phyloP scores from a whole-genome alignment of 441 rosid genomes.

The Arabidopsis hybrid region DNA sequence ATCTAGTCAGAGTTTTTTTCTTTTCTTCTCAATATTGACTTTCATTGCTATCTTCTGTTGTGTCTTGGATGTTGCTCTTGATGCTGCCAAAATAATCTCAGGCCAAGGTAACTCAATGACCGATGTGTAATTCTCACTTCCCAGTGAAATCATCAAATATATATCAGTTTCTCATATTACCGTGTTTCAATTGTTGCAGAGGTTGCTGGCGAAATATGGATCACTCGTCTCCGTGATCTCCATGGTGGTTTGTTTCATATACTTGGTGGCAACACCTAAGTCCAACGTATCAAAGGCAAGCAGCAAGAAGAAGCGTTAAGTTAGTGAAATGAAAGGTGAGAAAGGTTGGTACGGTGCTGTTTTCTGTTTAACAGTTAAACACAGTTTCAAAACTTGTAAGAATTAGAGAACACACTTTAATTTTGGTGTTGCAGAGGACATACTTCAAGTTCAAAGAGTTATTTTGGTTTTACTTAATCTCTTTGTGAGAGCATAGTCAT shows the following conservation, averaged over 20 bases:
- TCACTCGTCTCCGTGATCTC: slow-evolving; percentile 79
- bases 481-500: slow-evolving; percentile 27
- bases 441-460: slow-evolving; percentile 23
- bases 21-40: slow-evolving; percentile 34
- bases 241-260: slow-evolving; percentile 72
- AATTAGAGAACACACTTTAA: slow-evolving; percentile 35
- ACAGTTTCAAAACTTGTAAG: slow-evolving; percentile 41
- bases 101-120: slow-evolving; percentile 76
- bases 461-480: slow-evolving; percentile 31
- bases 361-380: slow-evolving; percentile 33
- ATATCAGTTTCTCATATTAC: slow-evolving; percentile 10
- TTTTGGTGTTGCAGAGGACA: slow-evolving; percentile 33
- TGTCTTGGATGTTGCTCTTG: slow-evolving; percentile 53
- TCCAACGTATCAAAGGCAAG: slow-evolving; percentile 57
- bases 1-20: not conserved
- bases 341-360: slow-evolving; percentile 23
- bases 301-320: slow-evolving; percentile 86
- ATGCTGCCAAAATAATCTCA: slow-evolving; percentile 42
- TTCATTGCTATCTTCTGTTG: slow-evolving; percentile 27
- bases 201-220: slow-evolving; percentile 74
- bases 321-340: slow-evolving; percentile 19
- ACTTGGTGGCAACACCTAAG: slow-evolving; percentile 65
- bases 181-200: slow-evolving; percentile 37
- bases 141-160: slow-evolving; percentile 1
- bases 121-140: slow-evolving; percentile 6